A percentile compares a stretch with the other conserved stretches of the same genome.
These are phyloP conservation scores for Carex parvula DNA, from an alignment of 176 grass and related monocot species.

Conservation along the genomic window DNA sequence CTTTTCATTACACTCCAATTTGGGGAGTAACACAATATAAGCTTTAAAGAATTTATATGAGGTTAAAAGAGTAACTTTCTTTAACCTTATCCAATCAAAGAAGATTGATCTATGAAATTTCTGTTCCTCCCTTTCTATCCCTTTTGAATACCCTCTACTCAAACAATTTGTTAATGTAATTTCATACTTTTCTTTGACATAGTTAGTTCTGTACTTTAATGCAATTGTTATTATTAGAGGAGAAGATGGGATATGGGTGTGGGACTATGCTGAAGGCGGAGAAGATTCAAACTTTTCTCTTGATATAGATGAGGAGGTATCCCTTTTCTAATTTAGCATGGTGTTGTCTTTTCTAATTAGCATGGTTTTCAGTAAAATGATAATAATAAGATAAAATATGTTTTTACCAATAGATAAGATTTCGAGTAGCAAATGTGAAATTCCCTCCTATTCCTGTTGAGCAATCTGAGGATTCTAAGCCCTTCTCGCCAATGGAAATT, in stretches of 20 bases:
- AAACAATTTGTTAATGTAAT: background rate
- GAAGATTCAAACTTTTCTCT: conserved; percentile 43
- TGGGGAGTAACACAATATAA: background rate
- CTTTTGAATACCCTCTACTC: background rate
- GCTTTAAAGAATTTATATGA: background rate
- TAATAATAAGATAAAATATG: conserved; percentile 18
- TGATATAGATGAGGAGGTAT: conserved; percentile 87
- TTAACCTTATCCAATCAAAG: background rate
- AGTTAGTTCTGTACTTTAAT: conserved; percentile 4
- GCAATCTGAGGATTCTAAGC: conserved; percentile 62
- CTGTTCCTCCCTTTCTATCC: background rate
- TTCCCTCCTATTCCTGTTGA: conserved; percentile 76
- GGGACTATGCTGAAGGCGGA: conserved; percentile 36
- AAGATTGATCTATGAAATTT: background rate
- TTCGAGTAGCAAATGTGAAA: conserved; percentile 70
- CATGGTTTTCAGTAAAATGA: background rate
- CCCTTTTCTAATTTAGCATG: background rate
- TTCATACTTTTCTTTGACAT: background rate
- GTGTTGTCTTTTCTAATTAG: background rate
- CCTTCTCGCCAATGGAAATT: conserved; percentile 90
- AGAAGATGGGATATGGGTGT: conserved; percentile 68
- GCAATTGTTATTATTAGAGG: conserved; percentile 32
- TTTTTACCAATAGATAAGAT: conserved; percentile 54
- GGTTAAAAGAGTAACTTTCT: background rate
- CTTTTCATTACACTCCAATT: background rate